Evolutionary conservation across 2,329 filamentous ascomycete species (phyloP), one percentile per base, ranked within the genome.

Genomic region (Aspergillus texensis): DNA sequence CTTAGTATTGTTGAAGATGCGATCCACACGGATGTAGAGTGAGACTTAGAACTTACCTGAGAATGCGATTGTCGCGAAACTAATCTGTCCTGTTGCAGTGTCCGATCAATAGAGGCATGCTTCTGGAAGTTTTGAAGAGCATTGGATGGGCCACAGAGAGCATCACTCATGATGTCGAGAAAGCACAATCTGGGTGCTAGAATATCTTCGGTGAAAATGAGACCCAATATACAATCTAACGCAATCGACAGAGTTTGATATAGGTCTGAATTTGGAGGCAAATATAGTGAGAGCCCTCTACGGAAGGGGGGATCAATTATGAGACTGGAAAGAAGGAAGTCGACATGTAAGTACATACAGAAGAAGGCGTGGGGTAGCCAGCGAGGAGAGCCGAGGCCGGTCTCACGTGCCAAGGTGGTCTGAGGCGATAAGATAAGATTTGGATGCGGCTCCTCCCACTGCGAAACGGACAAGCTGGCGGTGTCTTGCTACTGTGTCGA

Each of bases 141-240:
- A 77, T 91, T 93, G 14, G 91, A 91, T 21, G 91, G 90, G 63
- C 91, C 90, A 75, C 91, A 94, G 61, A 91, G 81, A 69, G 85
- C 83, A 72, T 91, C 88, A 58, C 86, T 82, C 89, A 91, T 91
- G 70, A 68, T 80, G 72, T 50, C 59, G 72, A 55, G 10, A 12
- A 11, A 52, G 30, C 48, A 52, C 48, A 30, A 50, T 14, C 46
- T 50, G 16, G 9, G 26, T 9, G 26, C 16, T 30, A 14, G 46
- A 50, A 26, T 28, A 52, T 32, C 26, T 32, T 34, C 19, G 26
- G 21, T 26, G 14, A n/a, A 32, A 14, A 56, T 21, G 8, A 53
- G 60, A 46, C 45, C 9, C 28, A 24, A 50, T 28, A 50, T 24
- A 16, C 50, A 48, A 54, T 46, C 3, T 55, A 14, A 43, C 8